Percentiles rank a stretch among this genome's conserved stretches.
phyloP scores from a whole-genome alignment of 2,329 filamentous ascomycete genomes.

The Penicillium sp. region DNA sequence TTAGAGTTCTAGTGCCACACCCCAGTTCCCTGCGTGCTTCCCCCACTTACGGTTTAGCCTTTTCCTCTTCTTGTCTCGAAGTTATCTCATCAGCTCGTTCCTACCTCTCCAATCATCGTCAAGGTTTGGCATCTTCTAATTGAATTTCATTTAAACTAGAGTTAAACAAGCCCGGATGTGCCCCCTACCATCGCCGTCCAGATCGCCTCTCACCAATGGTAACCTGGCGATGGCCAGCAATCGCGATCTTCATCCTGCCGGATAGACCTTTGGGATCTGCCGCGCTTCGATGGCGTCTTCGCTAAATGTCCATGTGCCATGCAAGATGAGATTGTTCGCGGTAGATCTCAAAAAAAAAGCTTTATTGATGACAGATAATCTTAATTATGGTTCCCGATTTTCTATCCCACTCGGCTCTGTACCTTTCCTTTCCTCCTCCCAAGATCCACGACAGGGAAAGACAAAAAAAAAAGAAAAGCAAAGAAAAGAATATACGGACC shows the following conservation, averaged over 20 bases:
- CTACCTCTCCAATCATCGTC: background rate
- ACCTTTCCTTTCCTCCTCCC: background rate
- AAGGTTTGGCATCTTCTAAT: background rate
- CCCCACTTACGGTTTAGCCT: background rate
- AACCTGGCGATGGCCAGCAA: slow-evolving; percentile 9
- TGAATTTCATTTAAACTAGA: background rate
- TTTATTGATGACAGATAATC: background rate
- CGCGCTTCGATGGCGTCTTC: slow-evolving; percentile 4
- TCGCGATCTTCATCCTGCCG: slow-evolving; percentile 10
- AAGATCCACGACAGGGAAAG: background rate
- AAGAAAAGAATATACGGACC: background rate
- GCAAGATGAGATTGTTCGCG: slow-evolving; percentile 12
- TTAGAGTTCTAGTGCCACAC: background rate
- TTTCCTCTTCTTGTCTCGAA: background rate
- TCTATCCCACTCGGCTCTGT: background rate
- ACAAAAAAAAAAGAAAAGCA: background rate
- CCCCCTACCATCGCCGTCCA: background rate
- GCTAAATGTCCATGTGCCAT: slow-evolving; percentile 12
- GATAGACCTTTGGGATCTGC: slow-evolving; percentile 5
- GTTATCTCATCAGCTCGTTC: background rate
- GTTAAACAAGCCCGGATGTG: background rate
- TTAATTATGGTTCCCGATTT: background rate
- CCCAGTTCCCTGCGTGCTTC: background rate
- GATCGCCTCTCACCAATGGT: slow-evolving; percentile 15
- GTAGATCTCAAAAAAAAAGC: slow-evolving; percentile 5